Conservation (phyloP, 352 stramenopile genomes). For the Globisporangium nunn region DNA sequence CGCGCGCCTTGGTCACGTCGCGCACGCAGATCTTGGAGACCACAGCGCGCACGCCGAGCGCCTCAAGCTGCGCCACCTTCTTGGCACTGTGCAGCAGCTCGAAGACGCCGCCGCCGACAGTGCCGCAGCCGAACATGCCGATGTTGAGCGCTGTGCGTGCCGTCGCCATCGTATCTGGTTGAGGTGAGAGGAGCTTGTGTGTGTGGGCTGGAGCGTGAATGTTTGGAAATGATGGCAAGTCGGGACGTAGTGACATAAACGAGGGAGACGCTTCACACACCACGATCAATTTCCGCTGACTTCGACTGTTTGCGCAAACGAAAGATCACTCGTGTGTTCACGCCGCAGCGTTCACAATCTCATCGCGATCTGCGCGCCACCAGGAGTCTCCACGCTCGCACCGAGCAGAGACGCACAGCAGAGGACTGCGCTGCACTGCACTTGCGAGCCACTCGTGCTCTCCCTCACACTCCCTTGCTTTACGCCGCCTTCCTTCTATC, state of each 20-base stretch:
- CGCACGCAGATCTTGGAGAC: conserved; percentile 87
- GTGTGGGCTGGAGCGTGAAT: too few relatives aligned
- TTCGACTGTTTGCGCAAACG: conserved; percentile 5
- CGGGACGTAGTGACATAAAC: neutral
- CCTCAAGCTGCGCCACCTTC: conserved; percentile 42
- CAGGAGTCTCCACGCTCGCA: too few relatives aligned
- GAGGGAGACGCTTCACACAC: neutral
- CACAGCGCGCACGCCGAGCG: conserved; percentile 61
- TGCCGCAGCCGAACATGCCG: conserved; percentile 86
- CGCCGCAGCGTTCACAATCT: too few relatives aligned
- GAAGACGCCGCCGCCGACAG: conserved; percentile 83
- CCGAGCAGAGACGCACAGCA: too few relatives aligned
- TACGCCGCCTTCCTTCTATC: too few relatives aligned
- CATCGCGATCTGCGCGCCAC: too few relatives aligned
- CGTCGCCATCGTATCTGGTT: conserved; percentile 12
- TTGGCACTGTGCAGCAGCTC: conserved; percentile 72
- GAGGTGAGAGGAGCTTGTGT: conserved; percentile 5
- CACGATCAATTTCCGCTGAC: conserved; percentile 4
- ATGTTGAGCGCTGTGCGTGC: conserved; percentile 54
- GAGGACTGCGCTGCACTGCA: too few relatives aligned
- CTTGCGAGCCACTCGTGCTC: too few relatives aligned
- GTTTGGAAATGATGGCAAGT: too few relatives aligned
- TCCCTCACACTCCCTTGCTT: too few relatives aligned
- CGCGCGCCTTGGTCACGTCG: conserved; percentile 65
- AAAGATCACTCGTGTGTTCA: too few relatives aligned